These are phyloP conservation scores for Blastomyces silverae DNA, from an alignment of 2,329 filamentous ascomycete species.

Conservation along the genomic window DNA sequence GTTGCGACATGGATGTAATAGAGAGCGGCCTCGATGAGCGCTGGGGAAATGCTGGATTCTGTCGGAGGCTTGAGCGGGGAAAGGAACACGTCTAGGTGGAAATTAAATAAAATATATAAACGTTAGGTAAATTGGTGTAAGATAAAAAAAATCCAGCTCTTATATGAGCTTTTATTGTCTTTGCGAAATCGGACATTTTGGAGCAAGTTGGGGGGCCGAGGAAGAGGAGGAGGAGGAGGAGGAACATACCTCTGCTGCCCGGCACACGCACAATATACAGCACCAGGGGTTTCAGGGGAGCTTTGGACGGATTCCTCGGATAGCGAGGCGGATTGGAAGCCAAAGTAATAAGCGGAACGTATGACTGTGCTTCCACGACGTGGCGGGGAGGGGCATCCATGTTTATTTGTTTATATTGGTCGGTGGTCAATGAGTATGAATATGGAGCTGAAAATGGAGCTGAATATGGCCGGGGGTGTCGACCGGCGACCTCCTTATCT, in stretches of 20 bases:
- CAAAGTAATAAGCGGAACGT: conserved; percentile 70
- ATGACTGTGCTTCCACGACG: conserved; percentile 67
- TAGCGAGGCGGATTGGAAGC: conserved; percentile 83
- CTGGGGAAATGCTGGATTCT: conserved; percentile 73
- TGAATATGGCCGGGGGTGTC: background rate
- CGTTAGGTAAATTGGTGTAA: background rate
- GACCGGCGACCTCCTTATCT: background rate
- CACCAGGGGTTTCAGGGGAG: conserved; percentile 62
- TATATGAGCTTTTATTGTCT: conserved; percentile 11
- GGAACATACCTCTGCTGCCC: conserved; percentile 66
- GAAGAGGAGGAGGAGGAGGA: conserved; percentile 8
- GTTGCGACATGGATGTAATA: conserved; percentile 83
- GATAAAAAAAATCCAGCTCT: background rate
- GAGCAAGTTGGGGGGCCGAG: no score
- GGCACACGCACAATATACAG: conserved; percentile 93
- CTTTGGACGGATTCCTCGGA: conserved; percentile 66
- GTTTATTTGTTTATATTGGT: background rate
- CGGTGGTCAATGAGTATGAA: background rate
- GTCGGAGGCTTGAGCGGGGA: conserved; percentile 82
- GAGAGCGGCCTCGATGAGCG: conserved; percentile 78
- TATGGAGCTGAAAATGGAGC: no score
- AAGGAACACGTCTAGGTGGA: conserved; percentile 71
- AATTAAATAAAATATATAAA: conserved; percentile 7
- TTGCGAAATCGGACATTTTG: conserved; percentile 14
- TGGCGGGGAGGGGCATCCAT: background rate